Evolutionary conservation across 257 asterid genomes (phyloP), one percentile per base, ranked within the genome.

Genomic region (Petunia axillaris): DNA sequence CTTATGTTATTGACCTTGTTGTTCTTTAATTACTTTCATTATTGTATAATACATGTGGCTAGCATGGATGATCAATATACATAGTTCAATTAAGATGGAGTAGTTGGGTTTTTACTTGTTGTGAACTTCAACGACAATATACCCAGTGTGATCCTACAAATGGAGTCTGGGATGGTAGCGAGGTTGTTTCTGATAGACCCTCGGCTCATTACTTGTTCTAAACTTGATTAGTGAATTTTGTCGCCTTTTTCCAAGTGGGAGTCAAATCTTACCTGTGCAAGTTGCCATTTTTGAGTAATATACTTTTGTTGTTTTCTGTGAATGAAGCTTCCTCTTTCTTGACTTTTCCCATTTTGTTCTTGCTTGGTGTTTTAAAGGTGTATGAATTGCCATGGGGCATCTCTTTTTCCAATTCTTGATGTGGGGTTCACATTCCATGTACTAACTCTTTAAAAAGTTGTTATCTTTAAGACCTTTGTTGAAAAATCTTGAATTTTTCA

Each of bases 401-500:
- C 11, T 48, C 36, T 4, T 52, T 40, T 60, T 48, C 76, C 7
- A 15, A 53, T 14, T 75, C 6, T 64, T 13, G 66, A 50, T 25
- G 11, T 70, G 71, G 48, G 57, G 52, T 15, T 38, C 71, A 35
- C 48, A 54, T 41, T 35, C 40, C 57, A 25, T 25, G 25, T 25
- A 0, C 79, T 4, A 57, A 36, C 9, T 38, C 8, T 40, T 37
- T 35, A 50, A 16, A 41, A 60, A 14, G 58, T 62, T 62, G 36
- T 13, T n/a, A 43, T 25, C 4, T 39, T 81, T 37, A 10, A 14
- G 25, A 55, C 80, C 82, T 76, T 58, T 75, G 75, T 75, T 14
- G 41, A 81, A 74, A 25, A 68, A 80, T 81, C 63, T 68, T 81
- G 71, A 82, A 79, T 81, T 16, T 71, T 73, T 50, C 46, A 25